These are phyloP conservation scores for Perilla frutescens DNA, from an alignment of 257 asterid genomes.

Conservation along the genomic window DNA sequence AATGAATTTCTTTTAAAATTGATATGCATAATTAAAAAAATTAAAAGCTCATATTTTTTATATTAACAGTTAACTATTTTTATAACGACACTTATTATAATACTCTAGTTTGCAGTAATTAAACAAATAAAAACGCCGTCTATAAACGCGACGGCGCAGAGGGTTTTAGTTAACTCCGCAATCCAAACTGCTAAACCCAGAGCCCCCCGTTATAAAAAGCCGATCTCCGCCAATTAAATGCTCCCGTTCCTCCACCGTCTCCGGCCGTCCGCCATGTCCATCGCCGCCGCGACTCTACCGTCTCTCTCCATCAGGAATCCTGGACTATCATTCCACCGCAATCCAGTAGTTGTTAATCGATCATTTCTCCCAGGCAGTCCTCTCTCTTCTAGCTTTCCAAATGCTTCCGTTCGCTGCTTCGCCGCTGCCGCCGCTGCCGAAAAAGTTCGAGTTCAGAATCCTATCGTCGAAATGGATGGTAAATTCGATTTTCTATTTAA, in stretches of 20 bases:
- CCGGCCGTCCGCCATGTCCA: slow-evolving; percentile 59
- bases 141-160: not conserved
- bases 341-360: slow-evolving; percentile 31
- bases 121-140: slow-evolving; percentile 18
- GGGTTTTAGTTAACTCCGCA: slow-evolving; percentile 29
- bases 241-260: slow-evolving; percentile 39
- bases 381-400: slow-evolving; percentile 41
- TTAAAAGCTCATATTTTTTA: too few relatives aligned
- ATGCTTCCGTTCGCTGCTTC: slow-evolving; percentile 66
- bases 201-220: slow-evolving; percentile 24
- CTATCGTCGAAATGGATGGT: slow-evolving; percentile 99
- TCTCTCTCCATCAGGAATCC: slow-evolving; percentile 37
- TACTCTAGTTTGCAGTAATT: not conserved
- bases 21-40: too few relatives aligned
- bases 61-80: too few relatives aligned
- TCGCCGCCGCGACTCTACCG: slow-evolving; percentile 50
- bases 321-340: slow-evolving; percentile 29
- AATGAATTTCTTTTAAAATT: too few relatives aligned
- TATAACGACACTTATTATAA: too few relatives aligned
- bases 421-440: slow-evolving; percentile 53
- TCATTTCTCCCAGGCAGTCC: slow-evolving; percentile 37
- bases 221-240: slow-evolving; percentile 30
- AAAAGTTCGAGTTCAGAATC: slow-evolving; percentile 74
- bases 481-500: not conserved
- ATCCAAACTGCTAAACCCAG: slow-evolving; percentile 34